A percentile compares a stretch with the other conserved stretches of the same genome.
Conservation (phyloP, 345 rosid genomes). For the Hypericum perforatum region DNA sequence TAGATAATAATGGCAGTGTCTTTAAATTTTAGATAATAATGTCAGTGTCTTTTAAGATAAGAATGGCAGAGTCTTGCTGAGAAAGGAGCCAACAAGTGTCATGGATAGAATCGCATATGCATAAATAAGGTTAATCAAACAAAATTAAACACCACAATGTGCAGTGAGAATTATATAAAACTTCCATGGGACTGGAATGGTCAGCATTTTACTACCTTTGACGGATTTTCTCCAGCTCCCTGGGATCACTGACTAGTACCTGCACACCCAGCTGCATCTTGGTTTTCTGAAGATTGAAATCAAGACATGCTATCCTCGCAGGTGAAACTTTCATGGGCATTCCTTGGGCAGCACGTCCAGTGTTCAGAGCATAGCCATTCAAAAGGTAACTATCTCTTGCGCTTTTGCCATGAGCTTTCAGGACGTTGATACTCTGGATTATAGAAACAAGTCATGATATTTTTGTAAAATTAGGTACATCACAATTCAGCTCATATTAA, state of each 20-base stretch:
- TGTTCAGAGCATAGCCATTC: slow-evolving; percentile 86
- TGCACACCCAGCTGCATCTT: slow-evolving; percentile 97
- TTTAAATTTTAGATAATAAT: too few relatives aligned
- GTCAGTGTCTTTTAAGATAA: too few relatives aligned
- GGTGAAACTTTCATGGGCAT: slow-evolving; percentile 86
- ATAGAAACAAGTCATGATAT: too few relatives aligned
- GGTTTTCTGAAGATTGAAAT: slow-evolving; percentile 91
- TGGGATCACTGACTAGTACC: slow-evolving; percentile 83
- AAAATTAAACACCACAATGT: too few relatives aligned
- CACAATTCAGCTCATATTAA: background rate
- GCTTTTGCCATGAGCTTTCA: slow-evolving; percentile 95
- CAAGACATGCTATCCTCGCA: slow-evolving; percentile 90
- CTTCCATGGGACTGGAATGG: background rate
- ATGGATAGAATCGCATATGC: too few relatives aligned
- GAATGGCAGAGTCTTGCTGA: too few relatives aligned
- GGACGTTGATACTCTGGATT: slow-evolving; percentile 66
- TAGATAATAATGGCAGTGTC: too few relatives aligned
- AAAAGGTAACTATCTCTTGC: slow-evolving; percentile 82
- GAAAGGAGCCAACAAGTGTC: too few relatives aligned
- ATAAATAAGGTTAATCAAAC: too few relatives aligned
- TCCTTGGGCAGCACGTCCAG: slow-evolving; percentile 98
- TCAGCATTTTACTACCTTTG: slow-evolving; percentile 42
- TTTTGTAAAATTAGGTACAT: too few relatives aligned
- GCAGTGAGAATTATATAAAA: too few relatives aligned
- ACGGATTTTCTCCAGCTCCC: slow-evolving; percentile 96